Base-by-base conservation (phyloP, 495 filamentous ascomycete species). In the Pseudevernia furfuracea region DNA sequence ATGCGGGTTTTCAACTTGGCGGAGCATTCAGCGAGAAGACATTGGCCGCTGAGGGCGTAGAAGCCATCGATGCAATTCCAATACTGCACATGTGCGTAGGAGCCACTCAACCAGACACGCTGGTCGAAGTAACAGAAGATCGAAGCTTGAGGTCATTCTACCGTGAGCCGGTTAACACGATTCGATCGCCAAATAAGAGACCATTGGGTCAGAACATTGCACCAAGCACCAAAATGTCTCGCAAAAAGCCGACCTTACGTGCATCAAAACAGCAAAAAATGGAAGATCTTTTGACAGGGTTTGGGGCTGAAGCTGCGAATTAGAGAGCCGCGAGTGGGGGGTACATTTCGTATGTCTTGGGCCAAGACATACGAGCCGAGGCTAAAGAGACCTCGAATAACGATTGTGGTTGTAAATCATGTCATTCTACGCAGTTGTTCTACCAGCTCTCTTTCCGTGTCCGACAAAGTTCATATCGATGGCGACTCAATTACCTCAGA, bases 401-500 rank as follows among this genome's bases (percentile, higher is more conserved):
- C 25, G 8, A 15, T n/a, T 36, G 8, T 8, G n/a, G n/a, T 7
- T 39, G 25, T 41, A 9, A 37, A 23, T 19, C 44, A 57, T 63
- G 49, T 21, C 55, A 12, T 57, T 56, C 28, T 23, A 19, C 36
- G 4, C 32, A 15, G 28, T 32, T 15, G 46, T 55, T 25, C 25
- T 34, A 21, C 17, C 37, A 30, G 3, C 32, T 56, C 36, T 63
- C 14, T n/a, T 8, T 3, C 25, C 37, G 28, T 41, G 19, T 55
- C 8, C 59, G 5, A 32, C 15, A 28, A 61, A n/a, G 11, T 52
- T 53, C n/a, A 32, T 9, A 28, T 53, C 32, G 36, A 84, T 83
- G 82, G 78, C 78, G 48, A 72, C 76, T 30, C 74, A 77, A 59
- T 71, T 83, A 19, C 71, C 78, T 55, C 69, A 79, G 6, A 78